Base-by-base conservation (phyloP, 495 filamentous ascomycete species). In the Penicillium riverlandense region DNA sequence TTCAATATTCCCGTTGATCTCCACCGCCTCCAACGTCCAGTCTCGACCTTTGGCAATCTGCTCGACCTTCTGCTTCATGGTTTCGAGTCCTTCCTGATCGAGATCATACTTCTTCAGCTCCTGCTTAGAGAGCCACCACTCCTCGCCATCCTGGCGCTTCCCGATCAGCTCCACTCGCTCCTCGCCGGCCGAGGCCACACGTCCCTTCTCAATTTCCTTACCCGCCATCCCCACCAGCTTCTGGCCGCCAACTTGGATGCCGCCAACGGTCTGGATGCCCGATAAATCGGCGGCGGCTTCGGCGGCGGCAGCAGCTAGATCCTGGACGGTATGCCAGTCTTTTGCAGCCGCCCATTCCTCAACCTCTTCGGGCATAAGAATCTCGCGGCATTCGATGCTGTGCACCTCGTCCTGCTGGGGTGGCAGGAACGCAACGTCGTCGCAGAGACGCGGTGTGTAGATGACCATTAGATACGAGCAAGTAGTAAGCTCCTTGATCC, bases 381-480 rank as follows among this genome's bases (percentile, higher is more conserved):
- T 80, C 41, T 82, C 78, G 7, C 77, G 76, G 55, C 92, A 98
- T 45, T 79, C 77, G 30, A 98, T 88, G 2, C 77, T 58, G 57
- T 95, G 80, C 6, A 88, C 82, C 41, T 82, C 80, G 46, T 84
- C 85, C 41, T 87, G 80, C 45, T 89, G 84, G 1, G 90, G 88
- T 8, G 91, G 90, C 33, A 87, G 72, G 64, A 98, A 98, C 6
- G 91, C 90, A 15, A 90, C 81, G 50, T 98, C 92, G 57, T 86
- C 83, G 63, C 92, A 98, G 36, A 98, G 79, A 1, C 91, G 80
- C 3, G 92, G 88, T 0, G 92, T 98, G 58, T 96, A 85, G 40
- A 98, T 80, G 1, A 95, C 79, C 88, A 98, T 95, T 35, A 96
- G 67, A 51, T 98, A 98, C 15, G 87, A 83, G 66, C 92, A 98